phyloP scores from a whole-genome alignment of 805 yeast genomes.

The Cyberlindnera galapagoensis region DNA sequence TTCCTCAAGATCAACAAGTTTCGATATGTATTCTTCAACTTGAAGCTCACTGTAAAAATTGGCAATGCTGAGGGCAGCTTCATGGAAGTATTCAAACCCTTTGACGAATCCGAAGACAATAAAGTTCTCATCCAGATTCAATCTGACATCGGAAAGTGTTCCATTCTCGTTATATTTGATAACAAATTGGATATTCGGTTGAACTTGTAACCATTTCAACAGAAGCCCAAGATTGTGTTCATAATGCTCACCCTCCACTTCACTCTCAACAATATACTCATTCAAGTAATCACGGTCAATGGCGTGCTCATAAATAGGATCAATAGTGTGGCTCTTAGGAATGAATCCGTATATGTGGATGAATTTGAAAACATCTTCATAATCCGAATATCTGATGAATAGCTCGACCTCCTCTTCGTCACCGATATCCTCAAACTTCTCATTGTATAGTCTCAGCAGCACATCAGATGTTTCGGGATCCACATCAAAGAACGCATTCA shows the following conservation, averaged over 20 bases:
- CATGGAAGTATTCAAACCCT: slow-evolving; percentile 15
- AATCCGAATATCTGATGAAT: slow-evolving; percentile 38
- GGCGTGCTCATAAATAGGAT: slow-evolving; percentile 28
- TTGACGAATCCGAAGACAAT: slow-evolving; percentile 27
- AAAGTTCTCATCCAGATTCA: slow-evolving; percentile 28
- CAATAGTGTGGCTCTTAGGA: slow-evolving; percentile 25
- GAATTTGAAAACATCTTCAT: slow-evolving; percentile 36
- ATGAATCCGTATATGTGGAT: slow-evolving; percentile 40
- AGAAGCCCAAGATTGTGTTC: slow-evolving; percentile 21
- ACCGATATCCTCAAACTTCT: slow-evolving; percentile 2
- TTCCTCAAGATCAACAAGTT: slow-evolving; percentile 15
- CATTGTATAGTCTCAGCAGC: slow-evolving; percentile 27
- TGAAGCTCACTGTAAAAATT: slow-evolving; percentile 7
- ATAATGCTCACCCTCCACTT: slow-evolving; percentile 6
- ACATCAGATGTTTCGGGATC: slow-evolving; percentile 40
- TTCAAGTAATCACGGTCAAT: slow-evolving; percentile 22
- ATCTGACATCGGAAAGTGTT: slow-evolving; percentile 12
- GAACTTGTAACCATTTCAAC: slow-evolving; percentile 31
- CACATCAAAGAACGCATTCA: slow-evolving; percentile 57
- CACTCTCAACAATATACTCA: slow-evolving; percentile 5
- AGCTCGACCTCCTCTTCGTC: slow-evolving; percentile 27
- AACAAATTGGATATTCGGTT: slow-evolving; percentile 35
- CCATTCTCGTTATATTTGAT: slow-evolving; percentile 18
- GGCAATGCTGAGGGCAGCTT: slow-evolving; percentile 16
- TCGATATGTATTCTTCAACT: slow-evolving; percentile 9